Percentiles rank a stretch among this genome's conserved stretches.
phyloP scores from a whole-genome alignment of 352 stramenopile species.

The Phytophthora aleatoria region DNA sequence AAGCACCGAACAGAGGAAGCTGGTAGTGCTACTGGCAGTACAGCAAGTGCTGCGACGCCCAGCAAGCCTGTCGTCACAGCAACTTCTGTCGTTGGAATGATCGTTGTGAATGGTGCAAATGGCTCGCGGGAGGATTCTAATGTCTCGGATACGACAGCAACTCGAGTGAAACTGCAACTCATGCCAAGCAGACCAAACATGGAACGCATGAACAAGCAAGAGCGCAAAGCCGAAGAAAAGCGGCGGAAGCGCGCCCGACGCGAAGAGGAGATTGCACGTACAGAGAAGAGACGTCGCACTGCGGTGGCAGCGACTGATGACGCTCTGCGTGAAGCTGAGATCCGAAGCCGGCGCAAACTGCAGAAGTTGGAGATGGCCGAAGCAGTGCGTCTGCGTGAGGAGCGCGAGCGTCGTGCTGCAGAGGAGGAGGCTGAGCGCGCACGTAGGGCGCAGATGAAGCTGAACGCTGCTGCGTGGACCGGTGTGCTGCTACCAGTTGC shows the following conservation, averaged over 20 bases:
- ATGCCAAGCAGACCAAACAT: conserved; percentile 62
- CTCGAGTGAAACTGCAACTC: conserved; percentile 68
- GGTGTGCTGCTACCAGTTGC: conserved; percentile 45
- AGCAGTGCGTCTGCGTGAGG: conserved; percentile 62
- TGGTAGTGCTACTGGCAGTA: conserved; percentile 10
- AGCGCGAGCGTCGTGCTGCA: conserved; percentile 56
- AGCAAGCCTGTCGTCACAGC: conserved; percentile 21
- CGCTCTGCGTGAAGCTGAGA: conserved; percentile 77
- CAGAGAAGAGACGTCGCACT: conserved; percentile 77
- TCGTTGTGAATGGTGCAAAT: conserved; percentile 36
- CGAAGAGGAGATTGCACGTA: conserved; percentile 79
- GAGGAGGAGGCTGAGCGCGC: conserved; percentile 57
- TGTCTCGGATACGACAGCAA: conserved; percentile 42
- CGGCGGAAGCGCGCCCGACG: conserved; percentile 69
- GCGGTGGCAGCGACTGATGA: conserved; percentile 82
- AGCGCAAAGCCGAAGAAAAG: conserved; percentile 88
- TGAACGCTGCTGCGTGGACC: conserved; percentile 61
- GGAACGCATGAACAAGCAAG: conserved; percentile 83
- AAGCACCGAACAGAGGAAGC: conserved; percentile 22
- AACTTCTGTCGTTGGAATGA: conserved; percentile 40
- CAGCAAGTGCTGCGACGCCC: conserved; percentile 2
- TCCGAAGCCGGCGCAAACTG: conserved; percentile 64
- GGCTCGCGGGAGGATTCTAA: conserved; percentile 32
- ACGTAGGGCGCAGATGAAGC: conserved; percentile 60
- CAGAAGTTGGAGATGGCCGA: conserved; percentile 76